A percentile compares a stretch with the other conserved stretches of the same genome.
These are phyloP conservation scores for Ammopiptanthus mongolicus DNA, from an alignment of 306 rosid genomes.

Conservation along the genomic window DNA sequence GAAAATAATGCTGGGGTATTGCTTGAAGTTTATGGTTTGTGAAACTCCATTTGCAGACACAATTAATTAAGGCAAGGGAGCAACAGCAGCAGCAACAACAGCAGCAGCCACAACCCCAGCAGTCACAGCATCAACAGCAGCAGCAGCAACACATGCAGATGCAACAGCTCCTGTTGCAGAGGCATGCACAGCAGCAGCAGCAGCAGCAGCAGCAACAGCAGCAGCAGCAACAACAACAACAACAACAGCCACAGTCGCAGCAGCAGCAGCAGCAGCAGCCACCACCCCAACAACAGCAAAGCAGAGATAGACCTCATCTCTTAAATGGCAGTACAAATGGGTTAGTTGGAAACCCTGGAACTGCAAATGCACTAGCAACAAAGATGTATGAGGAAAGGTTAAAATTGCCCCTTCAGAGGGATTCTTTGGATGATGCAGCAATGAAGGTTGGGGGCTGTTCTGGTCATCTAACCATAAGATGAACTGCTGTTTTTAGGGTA, in stretches of 20 bases:
- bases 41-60: slow-evolving; percentile 58
- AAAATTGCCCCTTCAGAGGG: slow-evolving; percentile 86
- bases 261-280: slow-evolving; percentile 40
- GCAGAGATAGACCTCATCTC: slow-evolving; percentile 86
- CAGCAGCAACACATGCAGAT: slow-evolving; percentile 72
- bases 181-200: slow-evolving; percentile 66
- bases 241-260: slow-evolving; percentile 42
- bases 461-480: slow-evolving; percentile 1
- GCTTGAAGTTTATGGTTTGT: slow-evolving; percentile 29
- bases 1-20: neutral
- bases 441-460: slow-evolving; percentile 55
- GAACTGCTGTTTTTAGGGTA: neutral
- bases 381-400: slow-evolving; percentile 94
- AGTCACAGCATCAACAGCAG: slow-evolving; percentile 56
- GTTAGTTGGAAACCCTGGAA: slow-evolving; percentile 75
- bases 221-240: slow-evolving; percentile 59
- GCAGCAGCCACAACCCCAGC: slow-evolving; percentile 45
- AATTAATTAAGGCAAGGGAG: slow-evolving; percentile 83
- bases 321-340: slow-evolving; percentile 84
- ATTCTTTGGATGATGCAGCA: slow-evolving; percentile 84
- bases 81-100: slow-evolving; percentile 65
- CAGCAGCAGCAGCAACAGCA: slow-evolving; percentile 44
- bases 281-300: slow-evolving; percentile 58
- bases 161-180: slow-evolving; percentile 63
- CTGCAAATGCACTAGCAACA: slow-evolving; percentile 90